Evolutionary conservation across 2,329 filamentous ascomycete genomes (phyloP), one percentile per base, ranked within the genome.

Genomic region (Neospermospora avenae): DNA sequence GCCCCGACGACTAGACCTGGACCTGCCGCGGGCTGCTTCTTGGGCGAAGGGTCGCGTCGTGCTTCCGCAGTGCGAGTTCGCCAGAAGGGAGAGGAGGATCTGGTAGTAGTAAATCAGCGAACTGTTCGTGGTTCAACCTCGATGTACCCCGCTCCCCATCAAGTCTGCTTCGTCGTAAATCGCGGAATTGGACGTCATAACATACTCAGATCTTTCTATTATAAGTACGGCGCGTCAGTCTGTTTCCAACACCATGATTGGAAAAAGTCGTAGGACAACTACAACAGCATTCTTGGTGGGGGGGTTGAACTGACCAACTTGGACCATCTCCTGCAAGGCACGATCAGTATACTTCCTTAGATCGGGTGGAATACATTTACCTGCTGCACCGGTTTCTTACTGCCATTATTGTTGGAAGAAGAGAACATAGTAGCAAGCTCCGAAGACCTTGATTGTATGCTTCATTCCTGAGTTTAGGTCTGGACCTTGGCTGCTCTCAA

Each of bases 71-170:
- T 78, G 67, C 80, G 77, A 59, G 79, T 80, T 61, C 84, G 81
- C 93, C 93, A 98, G 77, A 99, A 98, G 4, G 93, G 91, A 67
- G 93, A 95, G 65, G 85, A 82, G 68, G 90, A 89, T 75, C 92
- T 96, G 75, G 75, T 48, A 52, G 39, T 44, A 35, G n/a, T 20
- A 39, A 57, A 63, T 70, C 60, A 71, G 68, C 57, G 55, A 11
- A 61, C n/a, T 60, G 57, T 42, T 49, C 34, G 18, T 22, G 16
- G n/a, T 28, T 18, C 35, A 22, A 25, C 18, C 28, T 48, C n/a
- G 18, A 34, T 55, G 16, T 57, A 34, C 60, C 60, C 56, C 56
- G 60, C 59, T 41, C 39, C 24, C 10, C 10, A 18, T 4, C 18
- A 49, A 5, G 24, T 39, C 20, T n/a, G n/a, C n/a, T 49, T 14